Base-by-base conservation (phyloP, 805 yeast species). In the Barnettozyma vustinii region DNA sequence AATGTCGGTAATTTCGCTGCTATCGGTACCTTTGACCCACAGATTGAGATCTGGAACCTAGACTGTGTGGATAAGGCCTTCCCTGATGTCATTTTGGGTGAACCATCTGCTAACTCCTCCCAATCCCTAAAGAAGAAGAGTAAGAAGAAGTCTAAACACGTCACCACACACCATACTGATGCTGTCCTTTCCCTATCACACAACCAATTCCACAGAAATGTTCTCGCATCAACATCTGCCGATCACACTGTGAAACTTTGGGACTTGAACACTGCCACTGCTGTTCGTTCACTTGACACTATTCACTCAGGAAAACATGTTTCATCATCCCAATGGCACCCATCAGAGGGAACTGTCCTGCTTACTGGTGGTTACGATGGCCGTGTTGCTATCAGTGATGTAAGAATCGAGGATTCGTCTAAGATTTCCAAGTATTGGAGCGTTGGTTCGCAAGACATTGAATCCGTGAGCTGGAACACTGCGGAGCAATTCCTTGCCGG, bases 1-100 rank as follows among this genome's bases (percentile, higher is more conserved):
- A 77, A 80, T 52, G 69, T 81, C 27, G 97, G 96, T 10, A 94
- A 90, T 68, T 90, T 88, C 68, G 98, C 96, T 2, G 99, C 99
- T 13, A 74, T 94, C 55, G 98, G 98, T 63, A 87, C 98, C 2
- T 92, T 94, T 65, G 98, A 92, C 59, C 99, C 99, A 37, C 95
- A 87, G 63, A 92, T 94, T 67, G 99, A 94, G 70, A 78, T 94
- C 52, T 94, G 98, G 98, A 90, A 94, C 67, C 73, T 94, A 60
- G 99, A 94, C 65, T 82, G 84, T 54, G 74, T 92, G 33, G 98
- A 94, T 58, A 89, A 89, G 61, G 92, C 96, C 25, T 92, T 87
- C 76, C 99, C 99, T 13, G 96, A 91, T 63, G 77, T 86, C 56
- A 89, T 94, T 53, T 74, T 94, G 52, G 98, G 99, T 46, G 96